Conservation (phyloP, 176 grass and related monocot species). For the Cenchrus americanus region DNA sequence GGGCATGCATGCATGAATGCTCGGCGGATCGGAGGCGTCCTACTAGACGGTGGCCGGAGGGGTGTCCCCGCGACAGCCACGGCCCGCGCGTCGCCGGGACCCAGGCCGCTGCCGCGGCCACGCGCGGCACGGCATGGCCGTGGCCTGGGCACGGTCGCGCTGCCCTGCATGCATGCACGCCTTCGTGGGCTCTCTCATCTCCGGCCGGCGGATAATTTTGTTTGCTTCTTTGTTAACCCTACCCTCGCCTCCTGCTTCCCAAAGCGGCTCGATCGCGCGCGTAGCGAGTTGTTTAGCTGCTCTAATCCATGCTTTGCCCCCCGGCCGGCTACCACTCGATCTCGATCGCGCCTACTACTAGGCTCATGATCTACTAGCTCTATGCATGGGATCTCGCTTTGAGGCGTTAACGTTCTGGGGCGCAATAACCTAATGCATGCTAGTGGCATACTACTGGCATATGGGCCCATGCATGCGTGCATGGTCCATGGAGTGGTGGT, state of each 20-base stretch:
- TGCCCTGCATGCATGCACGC: neutral
- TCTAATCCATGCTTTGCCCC: slow-evolving; percentile 19
- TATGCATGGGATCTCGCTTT: slow-evolving; percentile 37
- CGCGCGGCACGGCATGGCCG: neutral
- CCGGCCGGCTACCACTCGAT: neutral
- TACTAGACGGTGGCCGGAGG: slow-evolving; percentile 23
- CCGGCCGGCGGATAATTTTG: slow-evolving; percentile 26
- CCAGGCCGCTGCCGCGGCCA: slow-evolving; percentile 38
- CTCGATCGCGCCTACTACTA: neutral
- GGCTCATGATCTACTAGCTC: neutral
- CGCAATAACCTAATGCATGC: neutral
- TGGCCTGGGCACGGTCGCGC: neutral
- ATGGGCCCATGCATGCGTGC: neutral
- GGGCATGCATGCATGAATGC: neutral
- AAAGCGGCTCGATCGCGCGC: neutral
- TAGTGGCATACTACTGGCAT: neutral
- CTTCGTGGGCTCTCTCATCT: slow-evolving; percentile 30
- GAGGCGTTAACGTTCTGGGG: slow-evolving; percentile 14
- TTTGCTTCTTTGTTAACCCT: slow-evolving; percentile 27
- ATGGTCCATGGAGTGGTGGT: neutral
- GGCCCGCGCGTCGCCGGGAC: slow-evolving; percentile 31
- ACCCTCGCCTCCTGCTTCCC: slow-evolving; percentile 7
- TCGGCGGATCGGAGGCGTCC: neutral
- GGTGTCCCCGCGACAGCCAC: slow-evolving; percentile 35
- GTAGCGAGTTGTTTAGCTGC: slow-evolving; percentile 1